These are phyloP conservation scores for Ophiocordyceps robertsii DNA, from an alignment of 2,329 filamentous ascomycete genomes.

Conservation along the genomic window DNA sequence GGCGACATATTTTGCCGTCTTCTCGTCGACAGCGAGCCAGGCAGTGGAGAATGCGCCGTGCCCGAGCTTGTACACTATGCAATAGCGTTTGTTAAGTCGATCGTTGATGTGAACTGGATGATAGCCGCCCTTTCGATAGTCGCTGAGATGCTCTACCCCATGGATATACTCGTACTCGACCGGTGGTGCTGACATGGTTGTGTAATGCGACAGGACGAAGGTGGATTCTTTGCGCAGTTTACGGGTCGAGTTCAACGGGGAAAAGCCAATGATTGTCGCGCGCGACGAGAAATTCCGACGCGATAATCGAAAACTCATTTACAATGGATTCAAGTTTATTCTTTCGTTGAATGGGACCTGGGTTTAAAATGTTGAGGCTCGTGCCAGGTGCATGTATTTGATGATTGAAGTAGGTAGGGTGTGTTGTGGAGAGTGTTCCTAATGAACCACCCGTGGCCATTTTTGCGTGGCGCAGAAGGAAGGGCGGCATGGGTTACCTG, in stretches of 20 bases:
- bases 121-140: conserved; percentile 22
- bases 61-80: conserved; percentile 15
- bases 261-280: neutral
- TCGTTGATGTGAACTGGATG: conserved; percentile 25
- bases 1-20: conserved; percentile 13
- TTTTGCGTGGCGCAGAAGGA: too few species aligned
- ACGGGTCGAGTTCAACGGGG: neutral
- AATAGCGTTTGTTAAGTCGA: conserved; percentile 14
- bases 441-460: too few species aligned
- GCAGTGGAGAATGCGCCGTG: conserved; percentile 17
- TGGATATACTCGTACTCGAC: conserved; percentile 8
- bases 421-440: too few species aligned
- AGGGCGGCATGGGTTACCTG: too few species aligned
- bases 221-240: neutral
- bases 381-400: too few species aligned
- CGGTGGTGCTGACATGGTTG: neutral
- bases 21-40: conserved; percentile 19
- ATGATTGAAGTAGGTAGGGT: too few species aligned
- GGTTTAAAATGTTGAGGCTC: too few species aligned
- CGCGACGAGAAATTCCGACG: neutral
- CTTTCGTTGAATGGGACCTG: too few species aligned
- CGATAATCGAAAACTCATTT: neutral
- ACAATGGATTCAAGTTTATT: too few species aligned
- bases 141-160: conserved; percentile 10
- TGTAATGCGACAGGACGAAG: conserved; percentile 1